These are phyloP conservation scores for Panicum virgatum DNA, from an alignment of 202 grass and related monocot species.

Conservation along the genomic window DNA sequence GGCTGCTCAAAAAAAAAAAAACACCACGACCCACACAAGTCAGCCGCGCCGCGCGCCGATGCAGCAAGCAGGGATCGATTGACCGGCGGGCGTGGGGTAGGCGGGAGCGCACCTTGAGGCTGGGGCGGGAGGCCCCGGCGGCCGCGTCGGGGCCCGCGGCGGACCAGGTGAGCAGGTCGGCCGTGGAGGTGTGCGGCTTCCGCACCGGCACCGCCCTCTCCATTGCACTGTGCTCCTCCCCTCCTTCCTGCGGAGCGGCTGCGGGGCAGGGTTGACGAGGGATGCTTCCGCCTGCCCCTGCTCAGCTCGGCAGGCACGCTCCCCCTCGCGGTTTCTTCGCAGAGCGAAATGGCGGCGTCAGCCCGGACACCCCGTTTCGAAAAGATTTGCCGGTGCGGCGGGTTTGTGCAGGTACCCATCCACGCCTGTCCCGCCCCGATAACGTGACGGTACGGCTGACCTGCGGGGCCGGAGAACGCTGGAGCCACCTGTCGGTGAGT, in stretches of 20 bases:
- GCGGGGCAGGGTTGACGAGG: background rate
- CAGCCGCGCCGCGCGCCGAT: background rate
- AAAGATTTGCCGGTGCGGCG: slow-evolving; percentile 11
- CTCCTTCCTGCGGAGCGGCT: background rate
- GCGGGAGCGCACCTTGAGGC: slow-evolving; percentile 54
- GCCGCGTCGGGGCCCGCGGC: slow-evolving; percentile 31
- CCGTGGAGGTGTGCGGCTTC: slow-evolving; percentile 76
- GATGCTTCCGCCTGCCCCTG: background rate
- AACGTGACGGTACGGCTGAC: background rate
- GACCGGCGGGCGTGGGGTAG: too few relatives aligned
- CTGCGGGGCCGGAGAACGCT: fast-evolving
- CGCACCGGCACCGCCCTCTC: slow-evolving; percentile 77
- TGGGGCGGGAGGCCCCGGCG: slow-evolving; percentile 47
- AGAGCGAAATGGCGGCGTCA: background rate
- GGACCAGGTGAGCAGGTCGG: slow-evolving; percentile 88
- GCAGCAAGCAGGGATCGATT: background rate
- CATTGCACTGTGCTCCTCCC: slow-evolving; percentile 28
- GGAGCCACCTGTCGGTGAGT: slow-evolving; percentile 48
- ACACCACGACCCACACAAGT: background rate
- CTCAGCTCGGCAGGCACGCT: too few relatives aligned
- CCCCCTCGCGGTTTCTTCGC: too few relatives aligned
- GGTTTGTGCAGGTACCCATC: background rate
- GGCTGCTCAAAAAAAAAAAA: slow-evolving; percentile 58
- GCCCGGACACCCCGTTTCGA: background rate
- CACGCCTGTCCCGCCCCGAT: background rate